A percentile compares a stretch with the other conserved stretches of the same genome.
Evolutionary conservation across 768 basidiomycete genomes (phyloP).

Genomic region (Auricularia sp.): DNA sequence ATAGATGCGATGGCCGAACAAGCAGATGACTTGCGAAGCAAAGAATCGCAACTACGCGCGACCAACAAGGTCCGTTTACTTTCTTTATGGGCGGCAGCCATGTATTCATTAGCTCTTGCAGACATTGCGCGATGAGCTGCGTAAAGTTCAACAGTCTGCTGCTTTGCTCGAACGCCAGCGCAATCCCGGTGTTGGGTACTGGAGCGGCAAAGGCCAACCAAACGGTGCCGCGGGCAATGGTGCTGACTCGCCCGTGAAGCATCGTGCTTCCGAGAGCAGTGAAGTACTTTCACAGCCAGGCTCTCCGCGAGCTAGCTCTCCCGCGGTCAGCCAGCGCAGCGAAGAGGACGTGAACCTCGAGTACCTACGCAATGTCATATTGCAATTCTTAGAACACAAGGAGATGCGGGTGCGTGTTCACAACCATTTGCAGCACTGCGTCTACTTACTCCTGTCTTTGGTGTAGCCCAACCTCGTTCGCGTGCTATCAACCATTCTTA

Average conservation of each 20-base stretch:
- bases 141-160: conserved; percentile 91
- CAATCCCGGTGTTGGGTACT: conserved; percentile 91
- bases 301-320: conserved; percentile 21
- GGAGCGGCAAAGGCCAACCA: conserved; percentile 31
- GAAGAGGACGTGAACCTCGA: conserved; percentile 95
- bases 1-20: conserved; percentile 49
- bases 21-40: conserved; percentile 48
- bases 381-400: conserved; percentile 97
- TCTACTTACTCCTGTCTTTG: conserved; percentile 4
- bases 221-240: conserved; percentile 2
- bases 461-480: conserved; percentile 76
- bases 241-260: neutral
- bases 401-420: conserved; percentile 79
- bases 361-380: conserved; percentile 89
- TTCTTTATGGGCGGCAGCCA: neutral
- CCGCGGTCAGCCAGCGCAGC: conserved; percentile 13
- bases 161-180: conserved; percentile 83
- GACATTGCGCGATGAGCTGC: conserved; percentile 87
- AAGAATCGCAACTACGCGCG: conserved; percentile 58
- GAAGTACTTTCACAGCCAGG: neutral
- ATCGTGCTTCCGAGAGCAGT: neutral
- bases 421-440: conserved; percentile 1
- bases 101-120: conserved; percentile 20
- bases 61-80: conserved; percentile 60
- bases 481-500: conserved; percentile 85